Evolutionary conservation across 805 yeast genomes (phyloP).

Genomic region (Pichia sporocuriosa): DNA sequence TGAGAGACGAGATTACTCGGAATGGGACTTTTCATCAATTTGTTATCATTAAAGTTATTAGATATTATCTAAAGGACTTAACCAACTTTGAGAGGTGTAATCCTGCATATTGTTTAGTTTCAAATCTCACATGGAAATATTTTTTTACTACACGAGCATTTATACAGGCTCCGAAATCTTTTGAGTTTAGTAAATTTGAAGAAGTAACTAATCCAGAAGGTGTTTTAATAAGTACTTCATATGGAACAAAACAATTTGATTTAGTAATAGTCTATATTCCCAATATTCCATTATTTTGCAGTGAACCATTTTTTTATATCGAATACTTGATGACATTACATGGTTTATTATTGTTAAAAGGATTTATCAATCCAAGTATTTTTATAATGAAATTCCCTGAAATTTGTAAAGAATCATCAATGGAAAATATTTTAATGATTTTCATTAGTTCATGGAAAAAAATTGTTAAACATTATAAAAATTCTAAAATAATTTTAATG

Average conservation of each 20-base stretch:
- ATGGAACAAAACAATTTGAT: slow-evolving; percentile 33
- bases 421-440: slow-evolving; percentile 2
- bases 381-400: slow-evolving; percentile 32
- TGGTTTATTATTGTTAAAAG: slow-evolving; percentile 38
- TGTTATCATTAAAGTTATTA: slow-evolving; percentile 16
- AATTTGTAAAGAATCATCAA: slow-evolving; percentile 9
- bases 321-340: slow-evolving; percentile 39
- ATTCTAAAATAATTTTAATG: slow-evolving; percentile 28
- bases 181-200: slow-evolving; percentile 28
- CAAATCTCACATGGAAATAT: slow-evolving; percentile 27
- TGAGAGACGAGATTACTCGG: slow-evolving; percentile 24
- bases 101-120: slow-evolving; percentile 25
- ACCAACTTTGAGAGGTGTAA: slow-evolving; percentile 9
- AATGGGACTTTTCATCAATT: slow-evolving; percentile 28
- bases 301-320: slow-evolving; percentile 35
- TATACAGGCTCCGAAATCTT: slow-evolving; percentile 30
- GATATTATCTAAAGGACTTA: slow-evolving; percentile 17
- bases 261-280: slow-evolving; percentile 39
- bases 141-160: slow-evolving; percentile 27
- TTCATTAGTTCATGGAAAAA: slow-evolving; percentile 3
- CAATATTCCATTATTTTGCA: slow-evolving; percentile 34
- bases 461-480: slow-evolving; percentile 14
- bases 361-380: slow-evolving; percentile 42
- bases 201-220: slow-evolving; percentile 18
- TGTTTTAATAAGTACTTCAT: slow-evolving; percentile 25